Conservation (phyloP, 73 alveolate genomes). For the Symbiodinium natans region DNA sequence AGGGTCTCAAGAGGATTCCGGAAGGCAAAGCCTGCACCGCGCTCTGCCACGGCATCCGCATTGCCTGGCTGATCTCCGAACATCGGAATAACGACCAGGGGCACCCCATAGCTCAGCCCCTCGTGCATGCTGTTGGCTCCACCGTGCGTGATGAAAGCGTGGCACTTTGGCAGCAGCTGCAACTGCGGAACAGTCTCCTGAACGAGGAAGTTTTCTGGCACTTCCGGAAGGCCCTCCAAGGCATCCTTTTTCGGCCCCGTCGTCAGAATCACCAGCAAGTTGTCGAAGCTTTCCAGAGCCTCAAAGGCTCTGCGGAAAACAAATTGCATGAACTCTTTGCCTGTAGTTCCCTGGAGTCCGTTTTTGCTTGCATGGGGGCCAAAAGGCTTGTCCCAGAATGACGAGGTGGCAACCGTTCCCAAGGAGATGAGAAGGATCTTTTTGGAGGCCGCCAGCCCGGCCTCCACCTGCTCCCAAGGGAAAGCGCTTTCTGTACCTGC, state of each 20-base stretch:
- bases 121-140: conserved; percentile 88
- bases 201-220: conserved; percentile 46
- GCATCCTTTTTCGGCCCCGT: conserved; percentile 47
- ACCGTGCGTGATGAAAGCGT: conserved; percentile 78
- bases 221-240: conserved; percentile 35
- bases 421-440: conserved; percentile 33
- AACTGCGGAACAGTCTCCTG: conserved; percentile 58
- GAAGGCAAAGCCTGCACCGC: conserved; percentile 51
- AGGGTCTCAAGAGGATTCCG: conserved; percentile 32
- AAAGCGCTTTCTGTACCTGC: neutral
- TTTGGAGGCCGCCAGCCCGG: neutral
- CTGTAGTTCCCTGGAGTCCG: conserved; percentile 32
- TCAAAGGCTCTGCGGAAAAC: conserved; percentile 44
- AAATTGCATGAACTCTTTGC: conserved; percentile 60
- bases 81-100: conserved; percentile 67
- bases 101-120: conserved; percentile 57
- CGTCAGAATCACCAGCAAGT: conserved; percentile 20
- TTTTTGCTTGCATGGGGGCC: conserved; percentile 43
- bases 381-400: conserved; percentile 17
- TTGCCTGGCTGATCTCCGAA: conserved; percentile 86
- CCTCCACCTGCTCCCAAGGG: conserved; percentile 59
- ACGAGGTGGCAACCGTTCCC: conserved; percentile 66
- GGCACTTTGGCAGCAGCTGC: conserved; percentile 63
- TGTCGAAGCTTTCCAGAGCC: conserved; percentile 11
- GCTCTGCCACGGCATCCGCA: conserved; percentile 39